phyloP scores from a whole-genome alignment of 2,329 filamentous ascomycete genomes.

The Colletotrichum endophyticum region DNA sequence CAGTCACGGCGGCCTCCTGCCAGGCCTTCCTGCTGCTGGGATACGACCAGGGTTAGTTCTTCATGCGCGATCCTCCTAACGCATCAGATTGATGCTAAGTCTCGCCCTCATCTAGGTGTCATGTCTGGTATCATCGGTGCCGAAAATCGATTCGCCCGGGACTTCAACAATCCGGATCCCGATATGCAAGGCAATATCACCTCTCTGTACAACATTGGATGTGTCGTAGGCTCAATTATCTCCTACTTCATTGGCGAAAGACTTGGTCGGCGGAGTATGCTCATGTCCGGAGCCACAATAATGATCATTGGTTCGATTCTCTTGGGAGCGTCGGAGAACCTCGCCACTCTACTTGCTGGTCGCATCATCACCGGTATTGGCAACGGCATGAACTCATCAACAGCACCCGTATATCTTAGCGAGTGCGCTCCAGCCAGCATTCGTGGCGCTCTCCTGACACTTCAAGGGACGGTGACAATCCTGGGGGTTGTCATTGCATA shows the following conservation, averaged over 20 bases:
- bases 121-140: constrained; percentile 39
- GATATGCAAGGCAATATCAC: constrained; percentile 41
- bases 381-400: neutral
- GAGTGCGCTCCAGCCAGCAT: constrained; percentile 38
- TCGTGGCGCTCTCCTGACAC: constrained; percentile 54
- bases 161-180: constrained; percentile 39
- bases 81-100: neutral
- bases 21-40: neutral
- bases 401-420: neutral
- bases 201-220: constrained; percentile 37
- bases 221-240: neutral
- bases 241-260: neutral
- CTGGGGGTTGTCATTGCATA: constrained; percentile 49
- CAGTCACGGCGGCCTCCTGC: neutral
- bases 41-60: neutral
- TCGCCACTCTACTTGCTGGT: neutral
- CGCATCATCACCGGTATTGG: neutral
- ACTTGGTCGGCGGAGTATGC: neutral
- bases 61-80: neutral
- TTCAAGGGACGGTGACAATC: constrained; percentile 51
- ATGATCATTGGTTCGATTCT: neutral
- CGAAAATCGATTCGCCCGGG: constrained; percentile 41
- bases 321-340: neutral
- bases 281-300: neutral
- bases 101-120: constrained; percentile 14